Evolutionary conservation across 192 early-diverging fungal species (phyloP).

Genomic region (Martensiomyces pterosporus): DNA sequence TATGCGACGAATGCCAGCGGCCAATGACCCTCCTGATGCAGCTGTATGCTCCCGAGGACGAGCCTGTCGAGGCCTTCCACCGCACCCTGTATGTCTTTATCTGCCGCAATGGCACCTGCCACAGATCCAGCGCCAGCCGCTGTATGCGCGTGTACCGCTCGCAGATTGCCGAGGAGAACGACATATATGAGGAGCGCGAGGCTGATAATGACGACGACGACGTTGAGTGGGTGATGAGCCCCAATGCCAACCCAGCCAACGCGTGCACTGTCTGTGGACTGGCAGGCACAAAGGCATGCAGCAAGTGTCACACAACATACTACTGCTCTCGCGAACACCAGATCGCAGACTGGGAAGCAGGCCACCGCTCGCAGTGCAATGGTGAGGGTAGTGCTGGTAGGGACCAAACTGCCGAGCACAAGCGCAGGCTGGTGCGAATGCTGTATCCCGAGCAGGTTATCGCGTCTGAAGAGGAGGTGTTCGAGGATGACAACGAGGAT

Average conservation of each 20-base stretch:
- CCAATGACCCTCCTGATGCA: constrained; percentile 79
- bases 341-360: constrained; percentile 73
- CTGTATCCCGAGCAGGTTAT: constrained; percentile 64
- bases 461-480: constrained; percentile 62
- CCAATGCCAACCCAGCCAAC: constrained; percentile 24
- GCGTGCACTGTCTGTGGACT: constrained; percentile 71
- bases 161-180: constrained; percentile 73
- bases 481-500: constrained; percentile 48
- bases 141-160: constrained; percentile 83
- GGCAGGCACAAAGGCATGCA: constrained; percentile 70
- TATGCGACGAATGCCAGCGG: constrained; percentile 68
- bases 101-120: constrained; percentile 85
- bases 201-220: constrained; percentile 38
- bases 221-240: constrained; percentile 16
- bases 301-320: constrained; percentile 60
- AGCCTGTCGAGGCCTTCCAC: constrained; percentile 80
- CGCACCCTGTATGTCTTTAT: constrained; percentile 88
- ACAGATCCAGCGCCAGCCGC: constrained; percentile 51
- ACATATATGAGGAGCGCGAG: constrained; percentile 50
- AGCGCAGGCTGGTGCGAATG: constrained; percentile 19
- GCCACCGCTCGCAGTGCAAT: constrained; percentile 65
- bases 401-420: constrained; percentile 14
- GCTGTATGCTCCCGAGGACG: constrained; percentile 91
- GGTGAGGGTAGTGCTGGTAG: constrained; percentile 4
- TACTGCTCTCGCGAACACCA: constrained; percentile 92